These are phyloP conservation scores for Seiridium unicorne DNA, from an alignment of 2,329 filamentous ascomycete species.

Conservation along the genomic window DNA sequence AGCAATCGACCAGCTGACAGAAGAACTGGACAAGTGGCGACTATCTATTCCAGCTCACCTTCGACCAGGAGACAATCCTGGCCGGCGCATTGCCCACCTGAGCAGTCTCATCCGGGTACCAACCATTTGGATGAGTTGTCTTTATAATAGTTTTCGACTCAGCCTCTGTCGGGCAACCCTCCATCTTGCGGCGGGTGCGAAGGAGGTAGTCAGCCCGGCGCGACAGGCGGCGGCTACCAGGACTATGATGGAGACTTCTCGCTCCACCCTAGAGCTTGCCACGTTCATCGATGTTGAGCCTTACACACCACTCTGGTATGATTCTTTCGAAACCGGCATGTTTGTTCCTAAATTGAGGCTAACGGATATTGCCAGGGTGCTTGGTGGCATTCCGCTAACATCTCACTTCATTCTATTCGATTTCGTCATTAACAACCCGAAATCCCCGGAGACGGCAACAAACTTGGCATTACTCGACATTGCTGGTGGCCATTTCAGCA, in stretches of 20 bases:
- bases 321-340: constrained; percentile 4
- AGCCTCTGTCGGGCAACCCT: constrained; percentile 25
- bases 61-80: constrained; percentile 14
- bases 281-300: constrained; percentile 27
- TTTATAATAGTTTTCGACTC: constrained; percentile 26
- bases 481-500: constrained; percentile 39
- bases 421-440: constrained; percentile 15
- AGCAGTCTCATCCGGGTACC: constrained; percentile 2
- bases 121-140: constrained; percentile 19
- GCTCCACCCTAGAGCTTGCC: constrained; percentile 26
- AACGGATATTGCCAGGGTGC: neutral
- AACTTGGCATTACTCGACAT: constrained; percentile 40
- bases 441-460: constrained; percentile 13
- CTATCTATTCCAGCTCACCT: constrained; percentile 20
- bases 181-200: constrained; percentile 12
- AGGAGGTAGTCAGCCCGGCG: constrained; percentile 6
- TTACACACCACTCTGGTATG: constrained; percentile 23
- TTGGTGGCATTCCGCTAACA: constrained; percentile 15
- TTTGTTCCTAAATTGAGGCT: neutral
- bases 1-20: constrained; percentile 21
- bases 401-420: constrained; percentile 16
- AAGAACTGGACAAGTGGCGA: constrained; percentile 28
- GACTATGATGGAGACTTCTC: constrained; percentile 18
- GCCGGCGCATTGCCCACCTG: constrained; percentile 2
- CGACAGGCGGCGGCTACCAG: constrained; percentile 16